Percentiles rank a stretch among this genome's conserved stretches.
Evolutionary conservation across 495 filamentous ascomycete genomes (phyloP).

Genomic region (Neurospora sp.): DNA sequence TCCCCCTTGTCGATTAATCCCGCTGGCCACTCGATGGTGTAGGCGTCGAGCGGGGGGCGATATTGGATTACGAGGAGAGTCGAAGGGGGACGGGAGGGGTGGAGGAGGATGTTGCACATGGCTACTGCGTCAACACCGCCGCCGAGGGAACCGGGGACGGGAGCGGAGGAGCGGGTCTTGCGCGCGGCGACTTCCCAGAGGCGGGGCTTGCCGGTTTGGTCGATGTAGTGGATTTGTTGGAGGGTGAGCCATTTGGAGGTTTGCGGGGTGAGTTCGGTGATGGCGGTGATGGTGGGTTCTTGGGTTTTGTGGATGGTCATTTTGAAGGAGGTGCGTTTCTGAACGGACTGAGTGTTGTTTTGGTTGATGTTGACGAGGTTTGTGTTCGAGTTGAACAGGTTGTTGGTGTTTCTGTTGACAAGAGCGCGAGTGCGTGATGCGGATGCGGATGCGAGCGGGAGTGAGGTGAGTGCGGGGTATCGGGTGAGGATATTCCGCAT

Average conservation of each 20-base stretch:
- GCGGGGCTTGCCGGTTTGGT: slow-evolving; percentile 39
- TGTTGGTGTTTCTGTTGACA: background rate
- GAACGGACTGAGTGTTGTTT: background rate
- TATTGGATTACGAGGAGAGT: slow-evolving; percentile 51
- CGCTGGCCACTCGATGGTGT: slow-evolving; percentile 74
- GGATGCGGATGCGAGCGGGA: background rate
- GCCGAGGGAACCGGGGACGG: background rate
- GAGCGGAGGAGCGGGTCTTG: slow-evolving; percentile 32
- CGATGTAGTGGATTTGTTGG: slow-evolving; percentile 39
- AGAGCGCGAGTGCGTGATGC: background rate
- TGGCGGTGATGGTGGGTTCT: slow-evolving; percentile 34
- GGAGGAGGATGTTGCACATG: slow-evolving; percentile 43
- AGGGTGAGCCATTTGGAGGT: slow-evolving; percentile 41
- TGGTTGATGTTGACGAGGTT: background rate
- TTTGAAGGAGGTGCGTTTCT: background rate
- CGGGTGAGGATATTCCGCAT: background rate
- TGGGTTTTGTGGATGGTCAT: slow-evolving; percentile 21
- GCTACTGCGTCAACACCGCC: slow-evolving; percentile 42
- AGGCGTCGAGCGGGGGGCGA: slow-evolving; percentile 66
- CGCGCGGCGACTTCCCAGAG: slow-evolving; percentile 44
- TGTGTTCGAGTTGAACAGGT: background rate
- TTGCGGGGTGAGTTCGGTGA: slow-evolving; percentile 34
- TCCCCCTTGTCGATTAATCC: slow-evolving; percentile 73
- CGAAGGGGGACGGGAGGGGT: slow-evolving; percentile 34
- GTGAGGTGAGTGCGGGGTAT: background rate